Conservation (phyloP, 2,329 filamentous ascomycete genomes). For the Penicillium glabrum region DNA sequence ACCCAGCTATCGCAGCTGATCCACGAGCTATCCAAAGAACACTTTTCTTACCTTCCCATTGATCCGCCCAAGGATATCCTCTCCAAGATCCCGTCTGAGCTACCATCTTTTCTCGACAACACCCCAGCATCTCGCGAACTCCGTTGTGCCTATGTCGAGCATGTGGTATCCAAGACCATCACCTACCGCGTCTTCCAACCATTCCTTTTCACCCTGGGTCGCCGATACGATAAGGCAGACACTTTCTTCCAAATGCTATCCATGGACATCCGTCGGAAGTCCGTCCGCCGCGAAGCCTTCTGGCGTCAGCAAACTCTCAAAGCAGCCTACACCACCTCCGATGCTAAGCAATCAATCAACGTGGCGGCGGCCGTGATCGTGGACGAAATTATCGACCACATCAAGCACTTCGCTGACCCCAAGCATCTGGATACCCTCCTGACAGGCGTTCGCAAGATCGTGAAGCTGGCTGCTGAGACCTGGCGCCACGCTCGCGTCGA, state of each 20-base stretch:
- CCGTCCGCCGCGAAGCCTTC: slow-evolving; percentile 56
- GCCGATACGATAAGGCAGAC: slow-evolving; percentile 57
- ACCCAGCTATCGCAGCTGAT: slow-evolving; percentile 53
- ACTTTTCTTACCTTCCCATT: slow-evolving; percentile 54
- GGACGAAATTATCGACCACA: slow-evolving; percentile 56
- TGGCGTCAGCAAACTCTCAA: slow-evolving; percentile 60
- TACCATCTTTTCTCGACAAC: slow-evolving; percentile 57
- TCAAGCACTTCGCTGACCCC: slow-evolving; percentile 55
- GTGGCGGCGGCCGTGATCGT: slow-evolving; percentile 56
- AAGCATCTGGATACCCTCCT: slow-evolving; percentile 52
- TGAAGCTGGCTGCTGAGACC: slow-evolving; percentile 59
- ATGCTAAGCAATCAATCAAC: slow-evolving; percentile 58
- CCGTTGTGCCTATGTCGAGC: slow-evolving; percentile 55
- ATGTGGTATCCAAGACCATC: slow-evolving; percentile 57
- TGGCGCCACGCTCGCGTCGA: slow-evolving; percentile 60
- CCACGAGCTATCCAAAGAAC: slow-evolving; percentile 51
- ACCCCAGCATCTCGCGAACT: slow-evolving; percentile 53
- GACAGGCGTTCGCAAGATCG: slow-evolving; percentile 53
- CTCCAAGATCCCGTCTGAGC: slow-evolving; percentile 51
- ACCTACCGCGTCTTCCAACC: slow-evolving; percentile 58
- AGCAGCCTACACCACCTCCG: slow-evolving; percentile 57
- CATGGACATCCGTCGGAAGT: slow-evolving; percentile 57
- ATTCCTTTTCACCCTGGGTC: slow-evolving; percentile 57
- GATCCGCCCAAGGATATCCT: slow-evolving; percentile 52
- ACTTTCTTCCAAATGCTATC: slow-evolving; percentile 56